Evolutionary conservation across 228 moss, liverwort and hornwort species (phyloP), one percentile per base, ranked within the genome.

Genomic region (Sphagnum fallax): DNA sequence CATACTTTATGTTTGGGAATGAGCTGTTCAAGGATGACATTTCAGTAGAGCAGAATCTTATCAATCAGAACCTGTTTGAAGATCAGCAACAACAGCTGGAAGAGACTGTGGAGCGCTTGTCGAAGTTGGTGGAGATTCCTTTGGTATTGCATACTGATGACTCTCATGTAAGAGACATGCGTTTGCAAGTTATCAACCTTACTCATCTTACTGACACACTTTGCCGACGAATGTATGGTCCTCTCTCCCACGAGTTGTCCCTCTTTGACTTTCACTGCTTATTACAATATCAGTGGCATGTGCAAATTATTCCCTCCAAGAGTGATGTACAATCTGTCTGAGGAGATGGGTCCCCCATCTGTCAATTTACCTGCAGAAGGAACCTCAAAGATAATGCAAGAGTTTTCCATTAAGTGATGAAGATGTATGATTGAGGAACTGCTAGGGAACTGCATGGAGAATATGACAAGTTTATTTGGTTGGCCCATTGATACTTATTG

Each of bases 81-180:
- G 93, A 97, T 80, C 97, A 97, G 82, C 97, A 97, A 80, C 91
- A 91, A 72, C 91, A 93, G 78, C 75, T 97, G 76, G 97, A 97
- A 66, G 97, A 97, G 79, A 97, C 91, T 32, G 97, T 97, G 59
- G 97, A 97, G 73, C 93, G 91, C 49, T 76, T 97, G 70, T 93
- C 97, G 4, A 97, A 97, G 79, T 87, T 97, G 48, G 96, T 97
- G 73, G 93, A 97, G 71, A 81, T 87, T 50, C 93, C 97, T 64
- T 71, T 87, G 69, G 93, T 88, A 72, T 73, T 85, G 60, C 80
- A 84, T 69, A 73, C 90, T 47, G 91, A 91, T 75, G 93, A 93
- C 51, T 65, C 70, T 67, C 91, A 79, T 52, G 83, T 93, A 69
- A 91, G 89, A 73, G 88, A 88, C 70, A 91, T 91, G 67, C 91